Evolutionary conservation across 179 eudicot species (phyloP), one percentile per base, ranked within the genome.

Genomic region (Amaranthus tricolor): DNA sequence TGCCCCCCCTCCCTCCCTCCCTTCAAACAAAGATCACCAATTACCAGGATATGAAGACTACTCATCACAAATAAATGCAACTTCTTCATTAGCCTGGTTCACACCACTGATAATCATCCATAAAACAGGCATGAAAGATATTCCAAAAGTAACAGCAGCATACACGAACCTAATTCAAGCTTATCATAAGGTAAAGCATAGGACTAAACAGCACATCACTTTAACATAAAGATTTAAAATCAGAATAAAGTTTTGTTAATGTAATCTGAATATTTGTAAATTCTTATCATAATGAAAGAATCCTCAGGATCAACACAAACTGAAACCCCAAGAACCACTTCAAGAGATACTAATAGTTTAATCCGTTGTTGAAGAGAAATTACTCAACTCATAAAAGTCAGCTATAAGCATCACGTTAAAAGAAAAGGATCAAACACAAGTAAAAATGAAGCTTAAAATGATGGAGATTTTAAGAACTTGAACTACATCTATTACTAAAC

Each of bases 1-100:
- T 80, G 68, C 40, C n/a, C 45, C 82, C 73, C 78, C 55, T 60
- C 79, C n/a, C 3, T 51, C 48, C 45, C 82, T 70, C 78, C 55
- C 55, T 77, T 31, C 40, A 20, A 19, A 53, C n/a, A 51, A 64
- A 68, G 68, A 82, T 60, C 75, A 68, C 56, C 61, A 76, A 54
- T 72, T 70, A 59, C 72, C 58, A 61, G 48, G 12, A 77, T 72
- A 79, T 71, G 77, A 47, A 78, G 54, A 66, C 64, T 63, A 71
- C 68, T 72, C 75, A 63, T 76, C 19, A 71, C 44, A 79, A 50
- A 63, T 43, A 45, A 12, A 68, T 52, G 55, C 68, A 72, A 62
- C 80, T 78, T 76, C 78, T 53, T 48, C n/a, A 55, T 14, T 44
- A 65, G 65, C 74, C 72, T 74, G 56, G 31, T 53, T 64, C n/a